Evolutionary conservation across 768 basidiomycete genomes (phyloP).

Genomic region (Paxillus ammoniavirescens): DNA sequence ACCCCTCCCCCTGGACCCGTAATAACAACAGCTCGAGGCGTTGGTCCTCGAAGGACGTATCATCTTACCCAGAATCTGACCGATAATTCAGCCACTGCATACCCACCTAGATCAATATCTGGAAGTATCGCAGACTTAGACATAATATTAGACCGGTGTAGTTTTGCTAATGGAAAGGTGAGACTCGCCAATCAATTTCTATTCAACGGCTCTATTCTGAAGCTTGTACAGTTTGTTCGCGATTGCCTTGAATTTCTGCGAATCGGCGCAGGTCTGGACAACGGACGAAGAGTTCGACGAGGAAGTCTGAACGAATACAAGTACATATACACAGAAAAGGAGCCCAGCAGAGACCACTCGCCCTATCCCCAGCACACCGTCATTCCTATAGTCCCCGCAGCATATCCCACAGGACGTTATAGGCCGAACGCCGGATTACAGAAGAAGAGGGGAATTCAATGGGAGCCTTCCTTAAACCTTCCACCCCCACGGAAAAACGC

Average conservation of each 20-base stretch:
- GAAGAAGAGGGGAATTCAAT: constrained; percentile 56
- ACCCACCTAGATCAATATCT: constrained; percentile 79
- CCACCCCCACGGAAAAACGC: constrained; percentile 45
- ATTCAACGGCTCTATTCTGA: constrained; percentile 1
- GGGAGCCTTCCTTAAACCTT: constrained; percentile 56
- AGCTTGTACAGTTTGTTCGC: constrained; percentile 71
- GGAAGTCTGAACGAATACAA: constrained; percentile 75
- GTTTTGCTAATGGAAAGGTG: constrained; percentile 74
- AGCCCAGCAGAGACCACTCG: constrained; percentile 17
- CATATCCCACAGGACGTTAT: constrained; percentile 27
- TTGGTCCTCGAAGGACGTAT: constrained; percentile 75
- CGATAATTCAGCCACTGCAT: constrained; percentile 59
- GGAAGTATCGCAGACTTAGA: constrained; percentile 90
- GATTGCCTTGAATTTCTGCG: constrained; percentile 91
- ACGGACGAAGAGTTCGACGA: constrained; percentile 66
- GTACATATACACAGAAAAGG: constrained; percentile 70
- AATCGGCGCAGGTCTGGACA: constrained; percentile 81
- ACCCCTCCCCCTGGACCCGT: constrained; percentile 42
- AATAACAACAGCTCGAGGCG: constrained; percentile 51
- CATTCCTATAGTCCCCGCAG: constrained; percentile 20
- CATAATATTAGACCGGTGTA: constrained; percentile 80
- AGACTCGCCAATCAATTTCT: constrained; percentile 1
- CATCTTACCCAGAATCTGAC: constrained; percentile 51
- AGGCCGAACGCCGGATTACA: constrained; percentile 55
- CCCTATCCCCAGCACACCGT: constrained; percentile 3